Base-by-base conservation (phyloP, 495 filamentous ascomycete genomes). In the Geoglossum glabrum region DNA sequence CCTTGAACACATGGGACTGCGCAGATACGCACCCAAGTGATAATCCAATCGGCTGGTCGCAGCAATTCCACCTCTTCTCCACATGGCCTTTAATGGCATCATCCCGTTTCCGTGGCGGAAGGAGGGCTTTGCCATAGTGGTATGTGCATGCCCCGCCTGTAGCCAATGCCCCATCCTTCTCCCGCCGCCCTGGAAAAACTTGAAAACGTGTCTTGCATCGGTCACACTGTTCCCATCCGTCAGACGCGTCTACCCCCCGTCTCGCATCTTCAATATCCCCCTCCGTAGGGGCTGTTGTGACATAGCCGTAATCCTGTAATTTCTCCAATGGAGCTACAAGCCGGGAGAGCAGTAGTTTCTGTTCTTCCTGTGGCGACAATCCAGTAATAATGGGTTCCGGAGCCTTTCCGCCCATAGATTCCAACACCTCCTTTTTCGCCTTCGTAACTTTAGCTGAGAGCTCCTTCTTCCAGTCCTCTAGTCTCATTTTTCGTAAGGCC, bases 121-220 rank as follows among this genome's bases (percentile, higher is more conserved):
- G 76, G 34, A 81, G 72, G 4, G 73, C 63, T 61, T 79, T 83
- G 9, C 80, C 86, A 45, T 76, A 82, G 66, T 98, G 92, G 66
- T 88, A 81, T 0, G 69, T 78, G 70, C 92, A 99, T 21, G 67
- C 64, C 0, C 90, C 89, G 31, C 85, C 84, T 3, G 77, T 81
- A 0, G 90, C 76, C 40, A 96, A 73, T 1, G 81, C 77, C 1
- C 90, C 92, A 63, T 97, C 92, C 57, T 78, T 78, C 55, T 79
- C 76, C 51, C 87, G 76, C 34, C 92, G 83, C 17, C 87, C 87
- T 7, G 90, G 87, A 63, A 93, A 97, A 17, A 94, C 87, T 67
- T 95, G 88, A 64, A 99, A 97, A 28, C 90, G 80, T 23, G 76
- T 78, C 25, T 70, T 74, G 68, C 92, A 99, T 15, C 92, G 83